Percentiles rank a stretch among this genome's conserved stretches.
Evolutionary conservation across 176 grass and related monocot species (phyloP).

Genomic region (Coix lacrymajobi): DNA sequence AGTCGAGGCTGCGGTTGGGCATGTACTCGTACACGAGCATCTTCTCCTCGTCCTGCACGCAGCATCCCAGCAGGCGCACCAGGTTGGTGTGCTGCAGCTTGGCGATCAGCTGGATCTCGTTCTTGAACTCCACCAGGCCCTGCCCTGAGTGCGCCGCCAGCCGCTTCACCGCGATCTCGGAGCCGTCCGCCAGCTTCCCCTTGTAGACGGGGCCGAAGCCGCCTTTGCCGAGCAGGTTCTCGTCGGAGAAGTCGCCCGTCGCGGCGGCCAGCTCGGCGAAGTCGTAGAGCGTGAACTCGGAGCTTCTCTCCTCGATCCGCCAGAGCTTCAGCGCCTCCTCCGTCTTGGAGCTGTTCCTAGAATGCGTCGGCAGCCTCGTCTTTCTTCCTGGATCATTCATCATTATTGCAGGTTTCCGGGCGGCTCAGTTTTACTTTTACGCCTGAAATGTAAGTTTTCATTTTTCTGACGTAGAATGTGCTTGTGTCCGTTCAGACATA

Average conservation of each 20-base stretch:
- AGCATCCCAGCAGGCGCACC: conserved; percentile 47
- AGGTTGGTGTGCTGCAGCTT: conserved; percentile 73
- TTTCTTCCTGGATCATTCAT: not conserved
- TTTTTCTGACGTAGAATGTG: not conserved
- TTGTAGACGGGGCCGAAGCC: conserved; percentile 61
- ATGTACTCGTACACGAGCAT: conserved; percentile 64
- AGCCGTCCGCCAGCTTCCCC: conserved; percentile 15
- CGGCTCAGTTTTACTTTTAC: not conserved
- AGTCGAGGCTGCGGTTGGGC: conserved; percentile 59
- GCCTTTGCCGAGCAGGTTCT: conserved; percentile 42
- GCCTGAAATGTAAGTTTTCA: too few species aligned
- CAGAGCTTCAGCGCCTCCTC: conserved; percentile 46
- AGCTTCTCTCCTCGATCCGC: conserved; percentile 46
- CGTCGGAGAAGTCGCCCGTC: conserved; percentile 31
- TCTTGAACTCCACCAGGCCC: conserved; percentile 56
- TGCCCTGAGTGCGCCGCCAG: conserved; percentile 34
- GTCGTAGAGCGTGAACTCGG: conserved; percentile 41
- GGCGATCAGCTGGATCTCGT: conserved; percentile 56
- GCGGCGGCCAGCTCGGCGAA: conserved; percentile 30
- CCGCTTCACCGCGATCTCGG: conserved; percentile 56
- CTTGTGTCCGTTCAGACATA: not conserved
- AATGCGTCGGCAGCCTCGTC: not conserved
- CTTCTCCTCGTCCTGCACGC: conserved; percentile 62
- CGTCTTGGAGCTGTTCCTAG: conserved; percentile 25
- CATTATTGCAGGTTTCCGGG: not conserved